A percentile compares a stretch with the other conserved stretches of the same genome.
These are phyloP conservation scores for Paracoccidioides lutzii DNA, from an alignment of 2,329 filamentous ascomycete genomes.

Conservation along the genomic window DNA sequence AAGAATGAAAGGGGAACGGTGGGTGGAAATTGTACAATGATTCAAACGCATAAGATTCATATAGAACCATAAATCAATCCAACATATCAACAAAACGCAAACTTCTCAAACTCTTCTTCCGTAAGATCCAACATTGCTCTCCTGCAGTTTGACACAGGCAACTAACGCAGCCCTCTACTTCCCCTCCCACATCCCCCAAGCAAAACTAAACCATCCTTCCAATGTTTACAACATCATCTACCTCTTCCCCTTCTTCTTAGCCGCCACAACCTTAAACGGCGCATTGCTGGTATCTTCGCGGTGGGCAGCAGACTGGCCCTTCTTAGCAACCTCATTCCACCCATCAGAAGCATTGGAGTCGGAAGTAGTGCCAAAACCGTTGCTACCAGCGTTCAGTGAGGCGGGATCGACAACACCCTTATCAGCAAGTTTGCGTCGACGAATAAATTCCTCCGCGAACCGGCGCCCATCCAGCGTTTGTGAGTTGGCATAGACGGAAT, in stretches of 20 bases:
- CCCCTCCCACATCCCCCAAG: not conserved
- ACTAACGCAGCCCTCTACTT: too few species aligned
- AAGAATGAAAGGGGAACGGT: too few species aligned
- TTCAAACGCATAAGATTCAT: too few species aligned
- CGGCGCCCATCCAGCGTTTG: slow-evolving; percentile 84
- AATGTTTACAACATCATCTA: slow-evolving; percentile 29
- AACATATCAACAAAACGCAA: too few species aligned
- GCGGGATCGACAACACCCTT: slow-evolving; percentile 68
- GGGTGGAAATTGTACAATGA: too few species aligned
- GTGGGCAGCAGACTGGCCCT: slow-evolving; percentile 46
- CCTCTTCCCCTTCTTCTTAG: slow-evolving; percentile 79
- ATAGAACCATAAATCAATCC: too few species aligned
- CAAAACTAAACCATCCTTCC: not conserved
- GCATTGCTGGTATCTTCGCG: slow-evolving; percentile 38
- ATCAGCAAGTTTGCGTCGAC: slow-evolving; percentile 83
- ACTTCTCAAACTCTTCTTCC: too few species aligned
- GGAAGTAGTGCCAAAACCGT: slow-evolving; percentile 29
- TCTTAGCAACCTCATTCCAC: slow-evolving; percentile 97
- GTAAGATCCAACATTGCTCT: too few species aligned
- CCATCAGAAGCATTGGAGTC: slow-evolving; percentile 48
- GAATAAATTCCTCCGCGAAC: slow-evolving; percentile 88
- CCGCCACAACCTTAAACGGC: slow-evolving; percentile 78
- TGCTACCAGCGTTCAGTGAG: slow-evolving; percentile 39
- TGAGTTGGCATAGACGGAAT: slow-evolving; percentile 76
- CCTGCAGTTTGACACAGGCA: too few species aligned